Percentiles rank a stretch among this genome's conserved stretches.
Evolutionary conservation across 2,329 filamentous ascomycete genomes (phyloP).

Genomic region (Colletotrichum neosansevieriae): DNA sequence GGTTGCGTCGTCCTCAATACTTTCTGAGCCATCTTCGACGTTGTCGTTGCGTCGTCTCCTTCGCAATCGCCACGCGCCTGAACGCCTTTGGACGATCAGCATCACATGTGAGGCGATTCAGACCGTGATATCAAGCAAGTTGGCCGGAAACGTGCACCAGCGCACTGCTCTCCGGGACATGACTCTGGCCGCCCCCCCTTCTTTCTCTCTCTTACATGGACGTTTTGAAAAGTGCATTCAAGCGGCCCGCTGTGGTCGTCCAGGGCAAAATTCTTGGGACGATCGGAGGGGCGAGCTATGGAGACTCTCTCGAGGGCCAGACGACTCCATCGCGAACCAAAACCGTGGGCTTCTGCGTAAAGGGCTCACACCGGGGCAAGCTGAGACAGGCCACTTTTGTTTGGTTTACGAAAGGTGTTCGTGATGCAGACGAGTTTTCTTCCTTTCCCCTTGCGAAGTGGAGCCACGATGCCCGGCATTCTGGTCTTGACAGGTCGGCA

Average conservation of each 20-base stretch:
- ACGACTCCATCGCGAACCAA: conserved; percentile 1
- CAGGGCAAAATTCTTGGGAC: conserved; percentile 57
- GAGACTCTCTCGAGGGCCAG: conserved; percentile 40
- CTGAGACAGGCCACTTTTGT: no score
- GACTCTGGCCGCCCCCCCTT: conserved; percentile 11
- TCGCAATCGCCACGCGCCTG: neutral
- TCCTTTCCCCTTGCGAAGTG: neutral
- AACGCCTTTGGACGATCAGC: neutral
- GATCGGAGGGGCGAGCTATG: conserved; percentile 56
- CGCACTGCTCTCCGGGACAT: neutral
- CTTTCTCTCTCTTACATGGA: conserved; percentile 19
- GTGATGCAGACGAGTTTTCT: neutral
- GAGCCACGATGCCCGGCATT: conserved; percentile 16
- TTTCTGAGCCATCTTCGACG: neutral
- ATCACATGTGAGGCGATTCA: conserved; percentile 22
- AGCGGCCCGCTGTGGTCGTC: conserved; percentile 22
- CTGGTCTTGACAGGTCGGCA: conserved; percentile 20
- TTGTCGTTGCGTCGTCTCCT: neutral
- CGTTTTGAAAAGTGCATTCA: conserved; percentile 5
- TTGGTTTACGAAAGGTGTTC: neutral
- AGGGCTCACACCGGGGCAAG: neutral
- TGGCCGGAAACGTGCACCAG: conserved; percentile 5
- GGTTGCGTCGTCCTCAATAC: neutral
- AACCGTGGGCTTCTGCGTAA: conserved; percentile 22
- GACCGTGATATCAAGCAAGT: neutral